phyloP scores from a whole-genome alignment of 2,329 filamentous ascomycete species.

The Fusarium zealandicum region DNA sequence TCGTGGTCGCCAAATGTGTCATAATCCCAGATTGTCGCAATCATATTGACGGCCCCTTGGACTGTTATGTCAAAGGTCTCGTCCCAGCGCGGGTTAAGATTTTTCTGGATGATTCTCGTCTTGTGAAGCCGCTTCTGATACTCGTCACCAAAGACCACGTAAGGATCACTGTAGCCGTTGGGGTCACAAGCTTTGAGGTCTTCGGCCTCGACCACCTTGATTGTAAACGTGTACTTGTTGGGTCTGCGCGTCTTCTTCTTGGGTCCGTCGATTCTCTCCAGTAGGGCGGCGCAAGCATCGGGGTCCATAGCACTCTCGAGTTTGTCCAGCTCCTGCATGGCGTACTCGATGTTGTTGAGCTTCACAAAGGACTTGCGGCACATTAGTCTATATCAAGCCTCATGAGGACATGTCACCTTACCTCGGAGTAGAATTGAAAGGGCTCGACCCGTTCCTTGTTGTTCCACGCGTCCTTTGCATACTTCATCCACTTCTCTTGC shows the following conservation, averaged over 20 bases:
- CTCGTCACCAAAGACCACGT: slow-evolving; percentile 95
- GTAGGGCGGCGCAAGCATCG: slow-evolving; percentile 84
- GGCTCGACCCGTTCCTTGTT: slow-evolving; percentile 93
- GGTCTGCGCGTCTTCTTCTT: slow-evolving; percentile 69
- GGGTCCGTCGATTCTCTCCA: slow-evolving; percentile 77
- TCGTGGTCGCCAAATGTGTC: slow-evolving; percentile 97
- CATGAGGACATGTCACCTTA: slow-evolving; percentile 51
- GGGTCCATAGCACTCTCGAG: slow-evolving; percentile 90
- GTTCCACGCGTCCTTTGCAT: slow-evolving; percentile 92
- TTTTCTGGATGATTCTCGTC: slow-evolving; percentile 89
- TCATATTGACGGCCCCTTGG: slow-evolving; percentile 87
- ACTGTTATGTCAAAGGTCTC: slow-evolving; percentile 97
- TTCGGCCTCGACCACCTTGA: slow-evolving; percentile 98
- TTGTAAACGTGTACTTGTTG: slow-evolving; percentile 95
- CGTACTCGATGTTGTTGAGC: slow-evolving; percentile 96
- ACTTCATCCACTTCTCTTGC: slow-evolving; percentile 91
- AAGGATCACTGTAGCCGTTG: slow-evolving; percentile 92
- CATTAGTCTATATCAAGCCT: slow-evolving; percentile 40
- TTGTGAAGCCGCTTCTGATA: slow-evolving; percentile 97
- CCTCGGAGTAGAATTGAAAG: slow-evolving; percentile 95
- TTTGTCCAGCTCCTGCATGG: slow-evolving; percentile 88
- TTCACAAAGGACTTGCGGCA: slow-evolving; percentile 84
- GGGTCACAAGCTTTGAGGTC: slow-evolving; percentile 98
- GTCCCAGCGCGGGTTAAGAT: slow-evolving; percentile 94
- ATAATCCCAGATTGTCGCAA: slow-evolving; percentile 98